Base-by-base conservation (phyloP, 2,329 filamentous ascomycete species). In the Sclerotinia nivalis region DNA sequence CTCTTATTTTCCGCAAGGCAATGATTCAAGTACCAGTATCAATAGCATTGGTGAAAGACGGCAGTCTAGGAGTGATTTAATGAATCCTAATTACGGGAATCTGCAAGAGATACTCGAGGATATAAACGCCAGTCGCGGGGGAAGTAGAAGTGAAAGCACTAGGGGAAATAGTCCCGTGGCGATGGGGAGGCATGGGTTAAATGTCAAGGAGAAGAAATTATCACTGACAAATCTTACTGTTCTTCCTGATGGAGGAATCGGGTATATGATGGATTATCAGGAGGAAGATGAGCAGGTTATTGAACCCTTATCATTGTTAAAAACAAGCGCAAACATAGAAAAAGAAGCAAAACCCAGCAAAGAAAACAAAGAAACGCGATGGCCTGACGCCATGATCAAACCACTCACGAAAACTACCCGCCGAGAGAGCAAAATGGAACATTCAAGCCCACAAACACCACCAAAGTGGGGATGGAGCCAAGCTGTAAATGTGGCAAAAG, bases 351-450 rank as follows among this genome's bases (percentile, higher is more conserved):
- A 25, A 49, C 8, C 3, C n/a, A 50, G 15, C 18, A 28, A 60
- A n/a, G 34, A 55, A 0, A n/a, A 25, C 8, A 69, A 54, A 22
- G 54, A 52, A 12, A 66, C 40, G 1, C 47, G 72, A 45, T 76
- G 75, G 74, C 73, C 72, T 0, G 71, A 73, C 9, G 72, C 71
- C 8, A 75, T 75, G 73, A n/a, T 37, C 1, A 73, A 73, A 52
- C 59, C 73, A 3, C 31, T 45, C 13, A 49, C 64, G 8, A 69
- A 58, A 52, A 62, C 49, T 0, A 66, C 72, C 1, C 58, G 74
- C 12, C 58, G 70, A 13, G 74, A 75, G 37, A 73, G 72, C 34
- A 72, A 72, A 47, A 73, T 76, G 69, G 66, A 75, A 54, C 72
- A 74, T 64, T 74, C 75, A 2, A 72, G 59, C 34, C 75, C 75